Evolutionary conservation across 306 rosid genomes (phyloP), one percentile per base, ranked within the genome.

Genomic region (Ochetophila trinervis): DNA sequence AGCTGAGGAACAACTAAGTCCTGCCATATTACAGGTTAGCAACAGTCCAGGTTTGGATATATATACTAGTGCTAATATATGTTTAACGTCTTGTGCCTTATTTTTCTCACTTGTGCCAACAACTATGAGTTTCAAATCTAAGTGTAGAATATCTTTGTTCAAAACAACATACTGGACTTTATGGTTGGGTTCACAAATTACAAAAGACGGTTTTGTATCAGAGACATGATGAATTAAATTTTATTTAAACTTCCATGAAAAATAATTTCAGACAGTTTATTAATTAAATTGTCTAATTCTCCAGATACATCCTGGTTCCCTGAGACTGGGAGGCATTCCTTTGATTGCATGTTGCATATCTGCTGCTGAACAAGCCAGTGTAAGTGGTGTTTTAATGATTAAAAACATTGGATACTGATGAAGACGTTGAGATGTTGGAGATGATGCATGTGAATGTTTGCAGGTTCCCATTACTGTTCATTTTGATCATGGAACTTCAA

Each of bases 271-370:
- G 73, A 67, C 69, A 69, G 57, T 60, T 62, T 71, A 18, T 2
- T 44, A 71, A 36, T 78, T 59, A 40, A 20, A 48, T 63, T 53
- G 42, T 68, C 60, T 59, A 68, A 49, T 71, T 71, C 71, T 80
- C 65, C 89, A 92, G 98, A 87, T 92, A 73, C 98, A 92, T 85
- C 98, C 98, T 1, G 89, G 89, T 37, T 90, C 96, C 81, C 72
- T 85, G 53, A 84, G 82, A 85, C 80, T 78, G 76, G 98, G 98
- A 69, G 98, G 96, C 71, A 70, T 78, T 68, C 95, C 96, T 20
- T 85, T 92, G 89, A 87, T 92, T 76, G 83, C 91, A 20, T 84
- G 95, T 74, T 89, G 96, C 82, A 79, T 92, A 65, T 67, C 95
- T 74, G 98, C 98, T 73, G 95, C 98, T 60, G 80, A 87, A 67